Evolutionary conservation across 331 rosid genomes (phyloP).

Genomic region (Malus hybrid): DNA sequence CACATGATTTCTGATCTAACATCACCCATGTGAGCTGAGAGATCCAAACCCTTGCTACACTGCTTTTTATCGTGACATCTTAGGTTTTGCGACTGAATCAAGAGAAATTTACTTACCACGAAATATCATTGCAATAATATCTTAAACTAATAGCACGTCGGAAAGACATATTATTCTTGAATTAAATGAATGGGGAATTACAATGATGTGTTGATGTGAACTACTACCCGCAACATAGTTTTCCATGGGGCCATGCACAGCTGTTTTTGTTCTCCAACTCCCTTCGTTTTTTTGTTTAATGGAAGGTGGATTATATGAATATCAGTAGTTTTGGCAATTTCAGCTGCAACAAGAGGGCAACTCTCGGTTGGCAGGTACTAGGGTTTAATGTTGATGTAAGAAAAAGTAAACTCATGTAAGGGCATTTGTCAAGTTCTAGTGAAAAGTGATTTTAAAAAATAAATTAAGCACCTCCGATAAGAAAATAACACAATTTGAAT

Average conservation of each 20-base stretch:
- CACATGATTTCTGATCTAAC: slow-evolving; percentile 1
- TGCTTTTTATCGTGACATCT: not conserved
- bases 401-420: no score
- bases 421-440: no score
- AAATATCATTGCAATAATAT: no score
- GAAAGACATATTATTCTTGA: not conserved
- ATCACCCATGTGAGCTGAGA: slow-evolving; percentile 4
- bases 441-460: no score
- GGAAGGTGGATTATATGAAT: not conserved
- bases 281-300: not conserved
- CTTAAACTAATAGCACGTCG: no score
- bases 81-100: not conserved
- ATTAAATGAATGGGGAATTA: not conserved
- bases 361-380: not conserved
- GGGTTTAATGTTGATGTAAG: not conserved
- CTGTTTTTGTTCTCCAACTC: not conserved
- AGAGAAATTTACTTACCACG: not conserved
- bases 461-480: no score
- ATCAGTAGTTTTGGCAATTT: not conserved
- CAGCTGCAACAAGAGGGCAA: not conserved
- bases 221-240: not conserved
- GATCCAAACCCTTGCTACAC: not conserved
- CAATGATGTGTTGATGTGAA: not conserved
- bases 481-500: no score
- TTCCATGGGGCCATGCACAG: not conserved